These are phyloP conservation scores for Micractinium sp. DNA, from an alignment of 139 green algal species.

Conservation along the genomic window DNA sequence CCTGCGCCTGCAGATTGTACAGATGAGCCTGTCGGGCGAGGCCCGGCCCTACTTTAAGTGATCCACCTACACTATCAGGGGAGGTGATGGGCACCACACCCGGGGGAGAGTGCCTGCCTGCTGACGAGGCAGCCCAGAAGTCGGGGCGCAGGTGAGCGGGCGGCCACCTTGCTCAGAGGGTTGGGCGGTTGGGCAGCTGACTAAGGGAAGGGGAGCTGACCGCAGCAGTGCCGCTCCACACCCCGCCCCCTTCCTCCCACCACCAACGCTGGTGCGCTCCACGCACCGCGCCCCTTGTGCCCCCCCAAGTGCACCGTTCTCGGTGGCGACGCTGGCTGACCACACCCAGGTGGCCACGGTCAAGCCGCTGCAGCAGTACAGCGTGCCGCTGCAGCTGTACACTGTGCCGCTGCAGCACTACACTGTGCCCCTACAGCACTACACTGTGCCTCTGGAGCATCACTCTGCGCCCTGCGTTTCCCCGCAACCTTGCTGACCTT, in stretches of 20 bases:
- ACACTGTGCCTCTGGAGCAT: too few species aligned
- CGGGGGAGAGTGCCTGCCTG: conserved; percentile 51
- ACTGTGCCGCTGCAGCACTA: too few species aligned
- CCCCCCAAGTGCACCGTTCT: too few species aligned
- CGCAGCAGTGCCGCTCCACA: neutral
- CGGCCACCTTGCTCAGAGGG: neutral
- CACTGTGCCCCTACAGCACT: neutral
- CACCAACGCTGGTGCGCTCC: neutral
- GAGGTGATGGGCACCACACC: conserved; percentile 48
- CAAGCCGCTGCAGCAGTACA: conserved; percentile 36
- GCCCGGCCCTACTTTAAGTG: conserved; percentile 20
- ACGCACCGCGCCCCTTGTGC: neutral
- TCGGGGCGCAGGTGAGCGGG: neutral
- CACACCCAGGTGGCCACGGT: conserved; percentile 44
- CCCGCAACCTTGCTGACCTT: too few species aligned
- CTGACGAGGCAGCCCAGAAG: neutral
- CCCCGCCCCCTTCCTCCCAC: neutral
- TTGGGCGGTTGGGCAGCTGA: neutral
- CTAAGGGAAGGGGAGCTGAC: too few species aligned
- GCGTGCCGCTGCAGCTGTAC: neutral
- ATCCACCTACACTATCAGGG: conserved; percentile 39
- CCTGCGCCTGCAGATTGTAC: conserved; percentile 23
- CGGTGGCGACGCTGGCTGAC: conserved; percentile 47
- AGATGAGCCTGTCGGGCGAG: conserved; percentile 36
- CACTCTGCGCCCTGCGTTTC: too few species aligned